Evolutionary conservation across 352 stramenopile genomes (phyloP).

Genomic region (Globisporangium apiculatum): DNA sequence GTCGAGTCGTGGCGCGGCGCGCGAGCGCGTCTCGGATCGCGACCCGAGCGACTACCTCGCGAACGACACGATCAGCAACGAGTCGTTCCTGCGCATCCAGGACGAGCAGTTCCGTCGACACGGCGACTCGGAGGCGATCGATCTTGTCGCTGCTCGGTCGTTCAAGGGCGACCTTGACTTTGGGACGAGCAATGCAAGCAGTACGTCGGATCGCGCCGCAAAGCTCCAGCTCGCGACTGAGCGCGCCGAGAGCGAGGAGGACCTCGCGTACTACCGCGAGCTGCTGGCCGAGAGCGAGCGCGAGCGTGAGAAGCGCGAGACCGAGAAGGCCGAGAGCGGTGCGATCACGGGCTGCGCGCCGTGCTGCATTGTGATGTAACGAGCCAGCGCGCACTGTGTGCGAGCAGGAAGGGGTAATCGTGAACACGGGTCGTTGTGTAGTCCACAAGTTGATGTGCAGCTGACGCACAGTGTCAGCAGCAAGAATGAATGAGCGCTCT

Average conservation of each 20-base stretch:
- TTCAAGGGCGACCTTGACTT: constrained; percentile 57
- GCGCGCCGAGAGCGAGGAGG: constrained; percentile 22
- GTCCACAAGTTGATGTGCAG: too few relatives aligned
- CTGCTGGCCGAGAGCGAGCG: constrained; percentile 35
- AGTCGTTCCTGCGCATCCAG: constrained; percentile 49
- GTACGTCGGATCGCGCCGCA: background rate
- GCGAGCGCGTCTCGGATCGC: constrained; percentile 16
- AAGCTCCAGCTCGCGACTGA: constrained; percentile 3
- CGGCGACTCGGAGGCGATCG: constrained; percentile 15
- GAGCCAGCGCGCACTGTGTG: background rate
- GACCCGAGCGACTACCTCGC: constrained; percentile 50
- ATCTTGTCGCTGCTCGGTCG: constrained; percentile 14
- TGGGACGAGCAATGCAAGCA: constrained; percentile 2
- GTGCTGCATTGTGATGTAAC: constrained; percentile 48
- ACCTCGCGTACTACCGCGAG: constrained; percentile 42
- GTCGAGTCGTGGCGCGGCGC: constrained; percentile 15
- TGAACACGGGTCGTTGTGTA: too few relatives aligned
- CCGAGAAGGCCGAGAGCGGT: constrained; percentile 15
- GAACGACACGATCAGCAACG: constrained; percentile 71
- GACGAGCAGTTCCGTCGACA: constrained; percentile 17
- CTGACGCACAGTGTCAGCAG: background rate
- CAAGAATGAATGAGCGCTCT: background rate
- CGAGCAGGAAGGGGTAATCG: too few relatives aligned
- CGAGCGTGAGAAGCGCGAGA: constrained; percentile 19
- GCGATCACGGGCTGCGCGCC: constrained; percentile 36